These are phyloP conservation scores for Aspergillus viridinutans DNA, from an alignment of 2,329 filamentous ascomycete species.

Conservation along the genomic window DNA sequence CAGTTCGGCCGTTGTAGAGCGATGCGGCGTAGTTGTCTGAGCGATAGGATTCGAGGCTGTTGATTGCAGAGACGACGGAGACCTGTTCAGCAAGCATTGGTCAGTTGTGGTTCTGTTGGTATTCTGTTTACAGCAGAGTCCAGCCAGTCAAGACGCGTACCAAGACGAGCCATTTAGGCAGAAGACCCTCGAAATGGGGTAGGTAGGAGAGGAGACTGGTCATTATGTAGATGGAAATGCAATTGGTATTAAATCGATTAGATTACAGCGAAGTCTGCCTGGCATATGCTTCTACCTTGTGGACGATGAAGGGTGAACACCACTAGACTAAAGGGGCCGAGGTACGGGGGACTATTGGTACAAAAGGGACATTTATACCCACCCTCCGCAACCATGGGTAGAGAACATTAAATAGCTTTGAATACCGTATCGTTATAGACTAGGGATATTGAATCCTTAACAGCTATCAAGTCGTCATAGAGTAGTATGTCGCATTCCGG, in stretches of 20 bases:
- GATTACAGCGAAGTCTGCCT: background rate
- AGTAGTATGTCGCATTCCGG: too few relatives aligned
- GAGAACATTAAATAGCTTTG: too few relatives aligned
- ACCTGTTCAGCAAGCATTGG: conserved; percentile 52
- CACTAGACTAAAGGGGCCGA: background rate
- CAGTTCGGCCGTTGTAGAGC: conserved; percentile 63
- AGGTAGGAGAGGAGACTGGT: conserved; percentile 27
- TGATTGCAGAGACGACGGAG: conserved; percentile 75
- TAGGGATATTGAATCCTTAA: too few relatives aligned
- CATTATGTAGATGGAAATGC: conserved; percentile 16
- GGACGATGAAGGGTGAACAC: background rate
- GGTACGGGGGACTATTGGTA: background rate
- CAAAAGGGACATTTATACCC: too few relatives aligned
- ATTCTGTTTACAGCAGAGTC: background rate
- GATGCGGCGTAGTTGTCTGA: conserved; percentile 80
- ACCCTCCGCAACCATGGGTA: too few relatives aligned
- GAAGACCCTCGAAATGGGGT: conserved; percentile 45
- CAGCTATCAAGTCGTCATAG: too few relatives aligned
- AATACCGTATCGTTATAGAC: too few relatives aligned
- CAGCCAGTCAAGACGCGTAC: conserved; percentile 40
- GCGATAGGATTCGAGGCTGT: conserved; percentile 77
- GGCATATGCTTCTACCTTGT: background rate
- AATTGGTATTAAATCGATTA: background rate
- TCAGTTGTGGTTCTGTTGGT: background rate
- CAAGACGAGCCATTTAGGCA: conserved; percentile 64